Percentiles rank a stretch among this genome's conserved stretches.
phyloP scores from a whole-genome alignment of 139 green algal species.

The Tetraselmis striata region DNA sequence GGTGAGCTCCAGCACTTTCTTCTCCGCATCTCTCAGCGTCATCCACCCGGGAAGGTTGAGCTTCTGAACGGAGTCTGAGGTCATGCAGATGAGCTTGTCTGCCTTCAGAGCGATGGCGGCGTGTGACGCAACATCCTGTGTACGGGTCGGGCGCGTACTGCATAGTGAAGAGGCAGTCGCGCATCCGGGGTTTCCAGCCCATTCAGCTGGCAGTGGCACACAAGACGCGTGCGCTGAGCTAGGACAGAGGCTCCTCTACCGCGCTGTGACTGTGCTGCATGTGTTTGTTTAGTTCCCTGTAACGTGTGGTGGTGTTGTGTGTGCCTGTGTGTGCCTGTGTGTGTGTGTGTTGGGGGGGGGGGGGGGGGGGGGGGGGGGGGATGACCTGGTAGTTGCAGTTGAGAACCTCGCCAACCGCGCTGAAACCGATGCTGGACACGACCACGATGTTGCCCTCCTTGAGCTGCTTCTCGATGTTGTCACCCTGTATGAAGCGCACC shows the following conservation, averaged over 20 bases:
- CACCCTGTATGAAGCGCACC: constrained; percentile 73
- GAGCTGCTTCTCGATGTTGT: constrained; percentile 72
- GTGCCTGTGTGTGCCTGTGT: too few species aligned
- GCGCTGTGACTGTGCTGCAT: too few species aligned
- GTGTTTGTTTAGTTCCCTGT: too few species aligned
- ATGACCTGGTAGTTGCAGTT: constrained; percentile 81
- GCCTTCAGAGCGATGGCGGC: constrained; percentile 62
- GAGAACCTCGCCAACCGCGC: constrained; percentile 77
- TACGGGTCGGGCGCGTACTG: too few species aligned
- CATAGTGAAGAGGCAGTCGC: too few species aligned
- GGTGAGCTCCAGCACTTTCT: constrained; percentile 39
- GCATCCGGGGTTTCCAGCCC: too few species aligned
- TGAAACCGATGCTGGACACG: constrained; percentile 80
- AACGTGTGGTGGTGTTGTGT: too few species aligned
- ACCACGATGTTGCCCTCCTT: constrained; percentile 80
- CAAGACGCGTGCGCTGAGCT: too few species aligned
- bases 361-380: too few species aligned
- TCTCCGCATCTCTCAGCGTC: constrained; percentile 61
- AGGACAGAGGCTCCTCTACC: too few species aligned
- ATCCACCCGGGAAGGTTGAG: constrained; percentile 71
- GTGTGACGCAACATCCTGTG: constrained; percentile 76
- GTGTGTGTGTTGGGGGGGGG: too few species aligned
- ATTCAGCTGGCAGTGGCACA: too few species aligned
- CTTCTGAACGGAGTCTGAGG: constrained; percentile 50
- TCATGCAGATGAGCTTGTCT: constrained; percentile 92